Evolutionary conservation across 257 asterid genomes (phyloP), one percentile per base, ranked within the genome.

Genomic region (Marsdenia floribunda): DNA sequence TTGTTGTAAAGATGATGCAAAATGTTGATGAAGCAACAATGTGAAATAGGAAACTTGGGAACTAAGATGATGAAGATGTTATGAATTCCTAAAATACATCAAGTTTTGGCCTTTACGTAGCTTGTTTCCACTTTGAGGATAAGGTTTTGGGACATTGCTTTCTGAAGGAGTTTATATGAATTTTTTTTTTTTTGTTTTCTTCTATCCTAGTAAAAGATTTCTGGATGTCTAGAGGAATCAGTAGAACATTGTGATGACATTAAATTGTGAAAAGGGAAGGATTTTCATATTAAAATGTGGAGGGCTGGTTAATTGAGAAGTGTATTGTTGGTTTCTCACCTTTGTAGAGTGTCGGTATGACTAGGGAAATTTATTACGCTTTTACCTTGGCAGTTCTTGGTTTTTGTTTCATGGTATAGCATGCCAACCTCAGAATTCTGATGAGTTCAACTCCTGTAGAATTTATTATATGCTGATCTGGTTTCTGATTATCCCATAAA

Each of bases 341-440:
- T 64, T 63, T 11, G 13, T 8, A 19, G 49, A 37, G 22, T 18
- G 37, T 35, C 15, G 49, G 14, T 2, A 35, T 18, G 15, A 37
- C 70, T 35, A 37, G 24, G 24, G n/a, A 14, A 64, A 37, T 37
- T 63, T 16, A 16, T 16, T 18, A 64, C 2, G 49, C 2, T 64
- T 35, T 2, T 24, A 14, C 46, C 12, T 15, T 15, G 44, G 68
- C 46, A 15, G 46, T 26, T 29, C 68, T 63, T 63, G 16, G 67
- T 26, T 60, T 60, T 33, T 5, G 4, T 18, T 29, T 35, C 24
- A 37, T 37, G 70, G 47, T 16, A 60, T 19, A 64, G 18, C 5
- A 13, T 29, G 46, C 26, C 70, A 64, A 64, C 22, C 46, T 64
- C 70, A 60, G 16, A 60, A 60, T 60, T 60, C 38, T 59, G 66